These are phyloP conservation scores for Skeletonema marinoi DNA, from an alignment of 108 stramenopile species.

Conservation along the genomic window DNA sequence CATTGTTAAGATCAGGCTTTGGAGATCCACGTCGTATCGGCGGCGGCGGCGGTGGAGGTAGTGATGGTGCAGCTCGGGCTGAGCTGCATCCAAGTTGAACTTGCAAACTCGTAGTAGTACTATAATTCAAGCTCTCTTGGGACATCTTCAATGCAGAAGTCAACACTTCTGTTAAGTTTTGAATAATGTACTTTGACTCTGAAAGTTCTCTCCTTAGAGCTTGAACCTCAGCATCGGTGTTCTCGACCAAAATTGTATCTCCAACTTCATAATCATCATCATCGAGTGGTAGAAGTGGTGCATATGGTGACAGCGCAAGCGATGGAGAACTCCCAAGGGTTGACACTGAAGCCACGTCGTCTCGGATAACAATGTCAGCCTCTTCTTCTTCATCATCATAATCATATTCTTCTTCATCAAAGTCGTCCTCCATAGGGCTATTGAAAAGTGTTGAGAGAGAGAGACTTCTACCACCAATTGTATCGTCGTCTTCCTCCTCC, in stretches of 20 bases:
- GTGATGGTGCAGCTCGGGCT: not conserved
- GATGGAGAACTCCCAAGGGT: too few species aligned
- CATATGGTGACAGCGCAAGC: too few species aligned
- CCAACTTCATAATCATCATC: not conserved
- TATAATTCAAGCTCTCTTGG: not conserved
- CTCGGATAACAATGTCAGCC: too few species aligned
- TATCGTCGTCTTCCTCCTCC: too few species aligned
- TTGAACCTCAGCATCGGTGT: not conserved
- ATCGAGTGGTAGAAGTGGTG: too few species aligned
- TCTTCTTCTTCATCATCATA: too few species aligned
- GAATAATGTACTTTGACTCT: not conserved
- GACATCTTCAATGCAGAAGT: not conserved
- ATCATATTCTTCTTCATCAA: too few species aligned
- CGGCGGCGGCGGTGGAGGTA: not conserved
- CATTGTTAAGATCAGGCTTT: not conserved
- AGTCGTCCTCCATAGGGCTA: too few species aligned
- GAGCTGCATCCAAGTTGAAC: not conserved
- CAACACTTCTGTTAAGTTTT: not conserved
- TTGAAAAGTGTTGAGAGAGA: too few species aligned
- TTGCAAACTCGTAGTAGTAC: not conserved
- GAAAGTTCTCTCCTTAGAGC: not conserved
- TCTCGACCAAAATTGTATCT: not conserved
- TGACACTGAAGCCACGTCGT: too few species aligned
- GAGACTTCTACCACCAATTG: too few species aligned
- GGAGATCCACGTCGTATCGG: not conserved